Evolutionary conservation across 768 basidiomycete species (phyloP).

Genomic region (Phlebiopsis flavidoalba): DNA sequence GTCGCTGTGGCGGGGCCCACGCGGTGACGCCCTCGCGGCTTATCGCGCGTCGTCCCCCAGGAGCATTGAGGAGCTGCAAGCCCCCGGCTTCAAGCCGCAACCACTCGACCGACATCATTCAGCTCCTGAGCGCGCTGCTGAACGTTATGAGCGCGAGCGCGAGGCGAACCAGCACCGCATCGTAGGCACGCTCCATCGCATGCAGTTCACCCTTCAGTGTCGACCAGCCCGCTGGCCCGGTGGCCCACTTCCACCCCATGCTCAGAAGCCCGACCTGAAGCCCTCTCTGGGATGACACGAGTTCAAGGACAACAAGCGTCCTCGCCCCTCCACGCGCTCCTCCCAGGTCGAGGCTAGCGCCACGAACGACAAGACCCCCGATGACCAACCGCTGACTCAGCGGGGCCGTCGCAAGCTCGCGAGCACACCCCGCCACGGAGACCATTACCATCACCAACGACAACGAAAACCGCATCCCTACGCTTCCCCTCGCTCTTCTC

Average conservation of each 20-base stretch:
- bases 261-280: constrained; percentile 62
- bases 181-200: constrained; percentile 77
- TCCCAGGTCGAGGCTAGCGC: constrained; percentile 26
- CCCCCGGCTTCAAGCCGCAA: constrained; percentile 79
- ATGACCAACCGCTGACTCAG: constrained; percentile 34
- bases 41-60: constrained; percentile 31
- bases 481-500: constrained; percentile 73
- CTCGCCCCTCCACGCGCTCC: constrained; percentile 34
- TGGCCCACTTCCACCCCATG: constrained; percentile 42
- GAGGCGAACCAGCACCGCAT: constrained; percentile 55
- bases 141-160: constrained; percentile 77
- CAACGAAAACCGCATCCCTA: constrained; percentile 35
- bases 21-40: background rate
- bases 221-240: constrained; percentile 53
- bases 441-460: constrained; percentile 15
- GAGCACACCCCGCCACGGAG: constrained; percentile 13
- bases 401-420: constrained; percentile 27
- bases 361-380: constrained; percentile 13
- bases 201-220: constrained; percentile 90
- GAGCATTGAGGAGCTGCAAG: constrained; percentile 80
- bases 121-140: constrained; percentile 74
- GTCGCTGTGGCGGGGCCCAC: background rate
- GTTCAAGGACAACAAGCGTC: constrained; percentile 49
- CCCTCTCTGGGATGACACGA: constrained; percentile 61
- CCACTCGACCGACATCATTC: constrained; percentile 74